Evolutionary conservation across 352 stramenopile species (phyloP).

Genomic region (Peronosclerospora sorghi): DNA sequence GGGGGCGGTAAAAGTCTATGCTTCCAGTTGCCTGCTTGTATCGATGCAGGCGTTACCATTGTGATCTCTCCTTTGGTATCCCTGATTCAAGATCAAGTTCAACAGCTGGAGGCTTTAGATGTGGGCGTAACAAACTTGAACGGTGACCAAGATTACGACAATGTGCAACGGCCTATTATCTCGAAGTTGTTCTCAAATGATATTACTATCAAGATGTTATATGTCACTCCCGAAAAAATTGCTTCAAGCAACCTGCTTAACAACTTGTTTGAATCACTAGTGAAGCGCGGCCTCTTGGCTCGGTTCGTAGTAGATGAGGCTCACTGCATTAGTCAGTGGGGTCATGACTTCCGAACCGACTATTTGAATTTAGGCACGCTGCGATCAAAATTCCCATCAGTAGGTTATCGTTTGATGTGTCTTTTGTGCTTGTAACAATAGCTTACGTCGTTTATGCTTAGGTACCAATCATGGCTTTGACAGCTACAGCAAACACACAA

Average conservation of each 20-base stretch:
- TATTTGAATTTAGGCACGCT: conserved; percentile 93
- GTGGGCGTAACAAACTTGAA: conserved; percentile 83
- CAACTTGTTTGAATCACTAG: conserved; percentile 77
- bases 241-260: conserved; percentile 75
- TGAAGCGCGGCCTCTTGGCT: conserved; percentile 80
- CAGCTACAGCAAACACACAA: conserved; percentile 76
- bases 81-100: conserved; percentile 99
- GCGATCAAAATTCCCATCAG: conserved; percentile 86
- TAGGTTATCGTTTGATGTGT: conserved; percentile 20
- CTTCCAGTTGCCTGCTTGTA: conserved; percentile 91
- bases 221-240: conserved; percentile 98
- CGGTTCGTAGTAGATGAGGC: conserved; percentile 95
- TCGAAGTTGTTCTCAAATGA: conserved; percentile 73
- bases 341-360: conserved; percentile 98
- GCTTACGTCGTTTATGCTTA: conserved; percentile 10
- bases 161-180: conserved; percentile 80
- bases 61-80: conserved; percentile 98
- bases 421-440: neutral
- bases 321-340: conserved; percentile 97
- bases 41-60: conserved; percentile 89
- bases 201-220: conserved; percentile 93
- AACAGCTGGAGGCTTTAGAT: conserved; percentile 88
- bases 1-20: conserved; percentile 97
- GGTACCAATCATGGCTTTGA: conserved; percentile 84
- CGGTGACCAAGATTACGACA: conserved; percentile 81